phyloP scores from a whole-genome alignment of 148 eudicot species.

The Arbutus unedo region DNA sequence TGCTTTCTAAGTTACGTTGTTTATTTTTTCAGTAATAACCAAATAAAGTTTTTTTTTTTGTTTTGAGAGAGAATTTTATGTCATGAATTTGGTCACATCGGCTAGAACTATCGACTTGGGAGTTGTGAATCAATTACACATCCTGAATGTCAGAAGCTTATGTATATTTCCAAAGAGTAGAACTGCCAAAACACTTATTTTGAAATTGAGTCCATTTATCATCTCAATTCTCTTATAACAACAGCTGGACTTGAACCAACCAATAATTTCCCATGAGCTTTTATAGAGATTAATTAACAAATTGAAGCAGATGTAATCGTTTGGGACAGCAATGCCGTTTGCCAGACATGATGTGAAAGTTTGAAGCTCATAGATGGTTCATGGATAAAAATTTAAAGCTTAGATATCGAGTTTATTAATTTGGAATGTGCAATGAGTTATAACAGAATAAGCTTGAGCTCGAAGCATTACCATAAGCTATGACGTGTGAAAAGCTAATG shows the following conservation, averaged over 20 bases:
- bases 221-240: not conserved
- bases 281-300: not conserved
- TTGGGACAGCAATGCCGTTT: not conserved
- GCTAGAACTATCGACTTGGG: not conserved
- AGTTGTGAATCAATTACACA: not conserved
- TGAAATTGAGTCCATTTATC: not conserved
- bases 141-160: not conserved
- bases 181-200: not conserved
- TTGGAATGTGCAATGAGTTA: not conserved
- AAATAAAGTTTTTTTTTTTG: not conserved
- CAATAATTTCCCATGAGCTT: not conserved
- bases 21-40: not conserved
- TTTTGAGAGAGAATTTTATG: not conserved
- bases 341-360: not conserved
- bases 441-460: conserved; percentile 1
- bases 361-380: not conserved
- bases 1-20: not conserved
- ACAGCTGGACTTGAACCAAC: not conserved
- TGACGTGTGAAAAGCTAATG: not conserved
- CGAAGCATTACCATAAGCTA: not conserved
- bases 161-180: not conserved
- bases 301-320: not conserved
- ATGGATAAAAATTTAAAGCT: not conserved
- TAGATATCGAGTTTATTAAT: not conserved
- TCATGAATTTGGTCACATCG: not conserved